Base-by-base conservation (phyloP, 371 early-diverging fungal species). In the Sporodiniella umbellata region DNA sequence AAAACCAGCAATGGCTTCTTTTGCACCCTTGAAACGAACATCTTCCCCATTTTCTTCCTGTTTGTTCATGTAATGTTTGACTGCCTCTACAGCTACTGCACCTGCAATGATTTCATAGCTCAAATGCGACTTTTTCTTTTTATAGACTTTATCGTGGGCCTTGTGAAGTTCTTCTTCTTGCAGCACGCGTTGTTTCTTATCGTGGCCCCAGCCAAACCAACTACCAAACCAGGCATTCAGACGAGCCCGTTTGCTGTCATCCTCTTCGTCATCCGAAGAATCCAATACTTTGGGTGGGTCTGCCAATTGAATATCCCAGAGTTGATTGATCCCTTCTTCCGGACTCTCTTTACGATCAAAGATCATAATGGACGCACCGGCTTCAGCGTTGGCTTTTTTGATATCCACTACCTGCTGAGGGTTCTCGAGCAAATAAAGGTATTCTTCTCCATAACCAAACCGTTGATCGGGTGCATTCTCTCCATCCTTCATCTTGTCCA, bases 1-100 rank as follows among this genome's bases (percentile, higher is more conserved):
- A 14, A 70, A 56, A 26, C 43, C 70, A 37, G 80, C 81, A 57
- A 83, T 65, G 45, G 73, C 22, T 52, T 80, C 67, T 60, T 83
- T 83, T 42, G 75, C 66, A 1, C 69, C 38, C 17, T 62, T 58
- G 51, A 76, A 75, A 26, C 54, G 58, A 39, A 63, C 71, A 8
- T 55, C 61, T 45, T 72, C 45, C 25, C 72, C 69, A 4, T 63
- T 48, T 26, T 54, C 62, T 48, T 70, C 67, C 47, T 70, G 56
- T 33, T 64, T 54, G 23, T 62, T 54, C 54, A 81, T 80, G 54
- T 67, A 68, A n/a, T 58, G 26, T 45, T 66, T 71, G 37, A 79
- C 72, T 21, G 84, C 84, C 24, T 77, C 76, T 31, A 73, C 80
- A n/a, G 77, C 81, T 37, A 75, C 84, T 23, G 84, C 84, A 40